These are phyloP conservation scores for Effrenium voratum DNA, from an alignment of 73 alveolate species.

Conservation along the genomic window DNA sequence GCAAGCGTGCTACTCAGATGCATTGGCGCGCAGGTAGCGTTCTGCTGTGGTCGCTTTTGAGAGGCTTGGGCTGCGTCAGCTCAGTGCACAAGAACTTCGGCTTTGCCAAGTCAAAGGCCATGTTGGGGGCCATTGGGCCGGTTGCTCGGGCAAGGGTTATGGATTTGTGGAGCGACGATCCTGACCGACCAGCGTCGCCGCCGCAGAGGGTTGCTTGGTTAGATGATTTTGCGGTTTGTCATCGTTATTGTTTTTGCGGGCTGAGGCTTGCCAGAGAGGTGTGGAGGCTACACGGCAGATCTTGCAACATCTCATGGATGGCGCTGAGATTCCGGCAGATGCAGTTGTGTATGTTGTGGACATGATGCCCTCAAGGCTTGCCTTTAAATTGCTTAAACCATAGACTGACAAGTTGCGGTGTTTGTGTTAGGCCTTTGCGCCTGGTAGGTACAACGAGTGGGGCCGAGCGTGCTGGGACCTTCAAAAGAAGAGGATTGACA, in stretches of 20 bases:
- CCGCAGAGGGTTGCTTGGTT: slow-evolving; percentile 22
- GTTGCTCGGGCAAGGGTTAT: not conserved
- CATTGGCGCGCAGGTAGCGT: no score
- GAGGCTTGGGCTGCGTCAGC: not conserved
- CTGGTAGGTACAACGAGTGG: slow-evolving; percentile 21
- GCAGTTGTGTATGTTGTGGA: not conserved
- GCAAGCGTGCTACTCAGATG: no score
- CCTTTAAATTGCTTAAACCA: not conserved
- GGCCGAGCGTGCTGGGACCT: slow-evolving; percentile 3
- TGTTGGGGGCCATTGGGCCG: not conserved
- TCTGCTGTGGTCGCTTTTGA: no score
- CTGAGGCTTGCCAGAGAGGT: slow-evolving; percentile 16
- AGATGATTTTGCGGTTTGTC: not conserved
- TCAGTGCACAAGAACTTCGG: not conserved
- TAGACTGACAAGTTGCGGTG: not conserved
- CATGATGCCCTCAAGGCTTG: not conserved
- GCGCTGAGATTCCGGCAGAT: not conserved
- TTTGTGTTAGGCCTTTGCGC: not conserved
- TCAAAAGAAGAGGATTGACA: not conserved
- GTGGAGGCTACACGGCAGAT: not conserved
- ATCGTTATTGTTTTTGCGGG: not conserved
- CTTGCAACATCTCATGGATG: not conserved
- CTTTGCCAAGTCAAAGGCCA: not conserved
- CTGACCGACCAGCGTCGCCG: slow-evolving; percentile 9
- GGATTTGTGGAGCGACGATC: slow-evolving; percentile 23